phyloP scores from a whole-genome alignment of 345 rosid genomes.

The Brassica nigra region DNA sequence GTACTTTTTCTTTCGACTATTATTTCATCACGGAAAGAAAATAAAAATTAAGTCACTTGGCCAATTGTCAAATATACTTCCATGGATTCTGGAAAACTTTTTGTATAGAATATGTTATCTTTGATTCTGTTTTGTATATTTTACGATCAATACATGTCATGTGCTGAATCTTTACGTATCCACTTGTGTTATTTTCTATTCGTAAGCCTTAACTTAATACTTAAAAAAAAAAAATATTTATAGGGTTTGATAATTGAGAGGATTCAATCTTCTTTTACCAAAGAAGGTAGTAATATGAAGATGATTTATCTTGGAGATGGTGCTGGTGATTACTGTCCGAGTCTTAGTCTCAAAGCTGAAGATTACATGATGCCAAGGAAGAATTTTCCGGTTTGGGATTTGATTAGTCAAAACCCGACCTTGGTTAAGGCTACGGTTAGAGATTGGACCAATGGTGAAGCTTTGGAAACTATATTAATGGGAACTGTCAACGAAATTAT shows the following conservation, averaged over 20 bases:
- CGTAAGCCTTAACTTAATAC: neutral
- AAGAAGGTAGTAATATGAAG: conserved; percentile 50
- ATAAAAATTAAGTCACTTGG: neutral
- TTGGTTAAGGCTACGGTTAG: conserved; percentile 64
- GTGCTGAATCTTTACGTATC: neutral
- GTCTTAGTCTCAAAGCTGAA: conserved; percentile 53
- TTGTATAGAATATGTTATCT: conserved; percentile 1
- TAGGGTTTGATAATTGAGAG: conserved; percentile 62
- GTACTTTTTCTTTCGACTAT: neutral
- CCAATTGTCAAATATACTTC: neutral
- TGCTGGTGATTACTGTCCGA: conserved; percentile 75
- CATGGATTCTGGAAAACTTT: neutral
- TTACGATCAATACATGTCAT: no score
- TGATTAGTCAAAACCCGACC: conserved; percentile 56
- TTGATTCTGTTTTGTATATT: conserved; percentile 4
- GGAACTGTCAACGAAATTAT: conserved; percentile 20
- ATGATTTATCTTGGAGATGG: conserved; percentile 89
- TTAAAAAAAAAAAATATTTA: neutral
- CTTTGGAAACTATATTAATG: conserved; percentile 35
- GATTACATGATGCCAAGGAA: conserved; percentile 87
- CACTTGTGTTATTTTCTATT: neutral
- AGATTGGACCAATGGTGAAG: conserved; percentile 77
- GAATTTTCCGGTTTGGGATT: conserved; percentile 76
- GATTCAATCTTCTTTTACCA: conserved; percentile 52
- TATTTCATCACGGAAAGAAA: neutral